Evolutionary conservation across 768 basidiomycete genomes (phyloP).

Genomic region (Trametes maxima): DNA sequence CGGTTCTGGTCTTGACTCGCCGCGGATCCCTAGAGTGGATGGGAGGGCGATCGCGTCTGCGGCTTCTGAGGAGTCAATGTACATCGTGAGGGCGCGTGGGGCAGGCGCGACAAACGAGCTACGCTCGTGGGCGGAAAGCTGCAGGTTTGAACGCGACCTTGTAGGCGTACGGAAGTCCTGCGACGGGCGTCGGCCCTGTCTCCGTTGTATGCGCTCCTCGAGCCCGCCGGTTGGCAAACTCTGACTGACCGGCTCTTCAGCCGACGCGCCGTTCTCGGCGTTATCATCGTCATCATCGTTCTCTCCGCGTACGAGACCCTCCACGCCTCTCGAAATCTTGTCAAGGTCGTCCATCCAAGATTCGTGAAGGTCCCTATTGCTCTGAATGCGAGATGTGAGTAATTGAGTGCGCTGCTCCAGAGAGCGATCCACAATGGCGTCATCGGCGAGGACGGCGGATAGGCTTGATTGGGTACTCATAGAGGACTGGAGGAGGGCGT

Average conservation of each 20-base stretch:
- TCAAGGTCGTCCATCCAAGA: slow-evolving; percentile 72
- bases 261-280: slow-evolving; percentile 2
- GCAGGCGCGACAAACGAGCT: slow-evolving; percentile 63
- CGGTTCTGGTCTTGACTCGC: slow-evolving; percentile 23
- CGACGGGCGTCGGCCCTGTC: slow-evolving; percentile 27
- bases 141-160: slow-evolving; percentile 47
- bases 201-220: slow-evolving; percentile 23
- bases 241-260: slow-evolving; percentile 27
- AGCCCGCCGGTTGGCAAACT: slow-evolving; percentile 34
- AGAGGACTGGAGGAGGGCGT: slow-evolving; percentile 73
- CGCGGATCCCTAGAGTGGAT: slow-evolving; percentile 68
- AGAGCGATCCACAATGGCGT: slow-evolving; percentile 46
- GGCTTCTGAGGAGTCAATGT: slow-evolving; percentile 59
- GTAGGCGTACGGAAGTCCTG: slow-evolving; percentile 24
- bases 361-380: slow-evolving; percentile 46
- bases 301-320: slow-evolving; percentile 48
- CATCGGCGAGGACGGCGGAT: slow-evolving; percentile 50
- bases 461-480: slow-evolving; percentile 68
- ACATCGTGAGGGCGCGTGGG: slow-evolving; percentile 77
- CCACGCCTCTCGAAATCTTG: slow-evolving; percentile 64
- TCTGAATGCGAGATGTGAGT: slow-evolving; percentile 54
- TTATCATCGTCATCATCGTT: slow-evolving; percentile 8
- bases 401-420: slow-evolving; percentile 52
- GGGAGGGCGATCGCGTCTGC: slow-evolving; percentile 60
- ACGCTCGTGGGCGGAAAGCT: slow-evolving; percentile 53